These are phyloP conservation scores for Bathelium albidoporum DNA, from an alignment of 495 filamentous ascomycete genomes.

Conservation along the genomic window DNA sequence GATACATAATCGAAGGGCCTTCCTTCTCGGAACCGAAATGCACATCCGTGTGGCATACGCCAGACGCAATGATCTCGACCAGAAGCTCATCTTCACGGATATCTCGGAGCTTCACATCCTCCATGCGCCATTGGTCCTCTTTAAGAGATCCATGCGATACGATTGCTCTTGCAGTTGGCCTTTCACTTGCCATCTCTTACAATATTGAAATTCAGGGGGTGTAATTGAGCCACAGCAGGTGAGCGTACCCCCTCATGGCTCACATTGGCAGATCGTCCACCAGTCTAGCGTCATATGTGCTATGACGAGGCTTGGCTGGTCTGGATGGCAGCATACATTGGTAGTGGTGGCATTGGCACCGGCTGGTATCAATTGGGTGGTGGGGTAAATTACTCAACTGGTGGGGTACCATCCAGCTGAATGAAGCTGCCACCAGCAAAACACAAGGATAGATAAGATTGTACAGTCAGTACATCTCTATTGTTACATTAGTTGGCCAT, in stretches of 20 bases:
- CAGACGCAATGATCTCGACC: constrained; percentile 22
- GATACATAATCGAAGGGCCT: constrained; percentile 18
- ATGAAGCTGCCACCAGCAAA: too few species aligned
- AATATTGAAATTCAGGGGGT: neutral
- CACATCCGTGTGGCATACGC: constrained; percentile 21
- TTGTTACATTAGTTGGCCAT: too few species aligned
- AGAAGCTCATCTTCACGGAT: constrained; percentile 22
- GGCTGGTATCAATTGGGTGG: neutral
- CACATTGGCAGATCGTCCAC: neutral
- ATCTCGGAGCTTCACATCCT: constrained; percentile 18
- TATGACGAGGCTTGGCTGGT: neutral
- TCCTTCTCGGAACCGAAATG: constrained; percentile 16
- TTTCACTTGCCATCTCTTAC: neutral
- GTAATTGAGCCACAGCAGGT: neutral
- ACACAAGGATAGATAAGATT: too few species aligned
- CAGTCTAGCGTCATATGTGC: neutral
- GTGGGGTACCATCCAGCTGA: neutral
- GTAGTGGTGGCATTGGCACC: too few species aligned
- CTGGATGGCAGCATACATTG: too few species aligned
- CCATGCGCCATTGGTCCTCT: constrained; percentile 24
- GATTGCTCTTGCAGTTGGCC: constrained; percentile 15
- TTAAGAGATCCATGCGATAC: constrained; percentile 22
- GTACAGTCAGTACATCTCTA: too few species aligned
- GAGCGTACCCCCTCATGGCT: neutral
- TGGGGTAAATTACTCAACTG: neutral